Conservation (phyloP, 2,329 filamentous ascomycete species). For the Alternaria arborescens region DNA sequence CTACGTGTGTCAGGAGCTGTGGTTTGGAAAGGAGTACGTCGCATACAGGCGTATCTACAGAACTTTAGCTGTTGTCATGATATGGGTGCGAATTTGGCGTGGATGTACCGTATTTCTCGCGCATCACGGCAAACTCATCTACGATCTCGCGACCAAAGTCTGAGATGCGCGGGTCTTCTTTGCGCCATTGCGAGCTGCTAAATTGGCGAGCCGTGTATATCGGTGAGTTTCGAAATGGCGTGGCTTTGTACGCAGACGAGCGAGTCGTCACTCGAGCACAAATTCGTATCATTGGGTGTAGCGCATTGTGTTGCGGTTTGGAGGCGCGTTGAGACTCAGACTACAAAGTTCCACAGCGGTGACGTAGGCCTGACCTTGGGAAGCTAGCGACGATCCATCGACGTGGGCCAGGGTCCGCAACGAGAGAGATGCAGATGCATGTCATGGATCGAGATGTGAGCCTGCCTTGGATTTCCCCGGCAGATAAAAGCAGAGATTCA, state of each 20-base stretch:
- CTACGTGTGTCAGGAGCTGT: constrained; percentile 36
- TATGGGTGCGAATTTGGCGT: no score
- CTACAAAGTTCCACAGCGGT: constrained; percentile 22
- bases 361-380: constrained; percentile 31
- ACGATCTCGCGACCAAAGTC: constrained; percentile 63
- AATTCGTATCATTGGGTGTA: constrained; percentile 42
- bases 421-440: background rate
- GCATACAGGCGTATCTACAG: constrained; percentile 46
- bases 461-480: background rate
- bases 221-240: constrained; percentile 1
- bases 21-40: constrained; percentile 26
- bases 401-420: constrained; percentile 8
- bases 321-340: constrained; percentile 15
- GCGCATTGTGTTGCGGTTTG: constrained; percentile 27
- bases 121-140: constrained; percentile 69
- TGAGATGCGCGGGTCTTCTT: constrained; percentile 60
- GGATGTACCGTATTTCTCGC: constrained; percentile 63
- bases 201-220: constrained; percentile 27
- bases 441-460: background rate
- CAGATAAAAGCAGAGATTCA: background rate
- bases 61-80: constrained; percentile 19
- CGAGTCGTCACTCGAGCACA: constrained; percentile 37
- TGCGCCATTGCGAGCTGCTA: constrained; percentile 32
- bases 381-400: constrained; percentile 2
- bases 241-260: constrained; percentile 21